These are phyloP conservation scores for Amylocarpus encephaloides DNA, from an alignment of 2,329 filamentous ascomycete species.

Conservation along the genomic window DNA sequence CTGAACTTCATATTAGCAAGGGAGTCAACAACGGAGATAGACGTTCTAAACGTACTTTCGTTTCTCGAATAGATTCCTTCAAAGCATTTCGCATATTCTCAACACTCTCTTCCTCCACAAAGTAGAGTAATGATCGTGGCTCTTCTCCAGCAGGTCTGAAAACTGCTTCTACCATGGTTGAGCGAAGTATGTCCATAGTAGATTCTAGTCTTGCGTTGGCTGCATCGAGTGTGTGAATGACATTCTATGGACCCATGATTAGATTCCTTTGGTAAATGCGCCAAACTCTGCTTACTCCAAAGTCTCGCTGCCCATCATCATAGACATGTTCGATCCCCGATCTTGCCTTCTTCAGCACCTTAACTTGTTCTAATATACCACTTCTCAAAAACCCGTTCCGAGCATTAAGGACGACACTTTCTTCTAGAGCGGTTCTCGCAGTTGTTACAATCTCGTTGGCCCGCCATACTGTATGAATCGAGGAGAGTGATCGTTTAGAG, in stretches of 20 bases:
- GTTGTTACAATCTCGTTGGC: constrained; percentile 79
- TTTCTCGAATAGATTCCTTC: constrained; percentile 63
- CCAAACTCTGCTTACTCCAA: constrained; percentile 34
- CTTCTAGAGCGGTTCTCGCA: constrained; percentile 70
- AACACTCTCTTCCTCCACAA: constrained; percentile 68
- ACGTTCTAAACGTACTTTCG: constrained; percentile 46
- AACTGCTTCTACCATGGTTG: constrained; percentile 56
- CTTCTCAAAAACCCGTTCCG: constrained; percentile 61
- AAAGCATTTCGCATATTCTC: constrained; percentile 58
- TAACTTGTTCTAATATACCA: constrained; percentile 52
- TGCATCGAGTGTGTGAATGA: constrained; percentile 59
- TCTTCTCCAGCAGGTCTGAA: constrained; percentile 55
- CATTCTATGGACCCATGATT: constrained; percentile 34
- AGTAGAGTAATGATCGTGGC: constrained; percentile 63
- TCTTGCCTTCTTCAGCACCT: constrained; percentile 46
- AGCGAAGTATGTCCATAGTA: constrained; percentile 59
- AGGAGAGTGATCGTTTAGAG: constrained; percentile 80
- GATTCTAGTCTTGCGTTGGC: constrained; percentile 58
- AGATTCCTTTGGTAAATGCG: background rate
- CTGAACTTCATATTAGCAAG: constrained; percentile 32
- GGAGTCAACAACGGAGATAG: background rate
- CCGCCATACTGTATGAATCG: constrained; percentile 74
- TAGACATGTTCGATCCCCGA: constrained; percentile 48
- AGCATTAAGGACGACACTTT: constrained; percentile 66
- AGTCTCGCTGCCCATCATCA: constrained; percentile 52